phyloP scores from a whole-genome alignment of 345 rosid species.

The Chamaenerion angustifolium region DNA sequence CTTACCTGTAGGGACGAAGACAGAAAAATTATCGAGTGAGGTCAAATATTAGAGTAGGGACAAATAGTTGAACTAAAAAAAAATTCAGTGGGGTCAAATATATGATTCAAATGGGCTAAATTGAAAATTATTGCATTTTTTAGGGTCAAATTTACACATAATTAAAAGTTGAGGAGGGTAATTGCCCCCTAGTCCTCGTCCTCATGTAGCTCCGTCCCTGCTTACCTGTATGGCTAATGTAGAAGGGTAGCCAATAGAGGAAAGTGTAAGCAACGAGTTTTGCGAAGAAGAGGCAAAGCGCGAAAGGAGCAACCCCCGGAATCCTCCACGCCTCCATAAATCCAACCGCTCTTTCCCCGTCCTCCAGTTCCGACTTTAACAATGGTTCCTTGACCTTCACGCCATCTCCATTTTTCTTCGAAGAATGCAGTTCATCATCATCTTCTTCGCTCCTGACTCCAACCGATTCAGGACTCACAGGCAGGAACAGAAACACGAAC shows the following conservation, averaged over 20 bases:
- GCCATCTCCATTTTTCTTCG: constrained; percentile 30
- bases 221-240: constrained; percentile 82
- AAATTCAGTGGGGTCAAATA: no score
- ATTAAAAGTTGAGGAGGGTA: no score
- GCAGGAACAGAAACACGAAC: constrained; percentile 53
- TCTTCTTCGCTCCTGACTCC: constrained; percentile 29
- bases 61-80: no score
- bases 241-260: constrained; percentile 98
- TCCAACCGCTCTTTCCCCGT: constrained; percentile 51
- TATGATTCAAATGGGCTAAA: no score
- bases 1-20: constrained; percentile 84
- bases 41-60: no score
- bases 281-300: constrained; percentile 85
- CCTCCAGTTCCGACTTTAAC: constrained; percentile 23
- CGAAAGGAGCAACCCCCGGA: constrained; percentile 91
- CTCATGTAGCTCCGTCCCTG: no score
- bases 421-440: constrained; percentile 37
- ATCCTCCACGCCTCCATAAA: constrained; percentile 92
- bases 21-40: no score
- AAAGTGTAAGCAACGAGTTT: constrained; percentile 94
- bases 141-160: no score
- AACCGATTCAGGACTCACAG: constrained; percentile 60
- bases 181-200: no score
- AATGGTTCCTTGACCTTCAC: constrained; percentile 28
- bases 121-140: no score